These are phyloP conservation scores for Trichomonascus vanleenenianus DNA, from an alignment of 805 yeast species.

Conservation along the genomic window DNA sequence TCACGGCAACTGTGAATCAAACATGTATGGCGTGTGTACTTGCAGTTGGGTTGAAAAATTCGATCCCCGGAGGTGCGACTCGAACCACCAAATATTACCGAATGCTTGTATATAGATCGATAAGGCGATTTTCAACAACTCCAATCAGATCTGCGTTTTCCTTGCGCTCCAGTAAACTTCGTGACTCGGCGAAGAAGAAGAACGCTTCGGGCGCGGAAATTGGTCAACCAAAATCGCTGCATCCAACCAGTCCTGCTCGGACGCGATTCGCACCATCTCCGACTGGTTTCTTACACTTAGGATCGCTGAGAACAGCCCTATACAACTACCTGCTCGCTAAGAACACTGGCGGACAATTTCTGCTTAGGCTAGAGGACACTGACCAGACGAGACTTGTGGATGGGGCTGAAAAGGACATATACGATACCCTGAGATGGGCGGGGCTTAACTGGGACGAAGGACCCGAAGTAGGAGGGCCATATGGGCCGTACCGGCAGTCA, in stretches of 20 bases:
- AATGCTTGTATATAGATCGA: too few relatives aligned
- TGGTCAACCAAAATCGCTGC: neutral
- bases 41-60: too few relatives aligned
- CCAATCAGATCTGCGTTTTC: too few relatives aligned
- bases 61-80: too few relatives aligned
- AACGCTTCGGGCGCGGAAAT: too few relatives aligned
- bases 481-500: conserved; percentile 80
- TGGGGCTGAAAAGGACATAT: conserved; percentile 79
- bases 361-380: conserved; percentile 86
- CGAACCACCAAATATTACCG: too few relatives aligned
- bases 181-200: too few relatives aligned
- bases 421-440: conserved; percentile 71
- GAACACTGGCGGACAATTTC: conserved; percentile 70
- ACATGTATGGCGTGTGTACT: too few relatives aligned
- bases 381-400: conserved; percentile 70
- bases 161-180: too few relatives aligned
- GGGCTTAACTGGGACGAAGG: conserved; percentile 77
- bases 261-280: conserved; percentile 98
- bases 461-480: conserved; percentile 48
- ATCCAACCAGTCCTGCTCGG: conserved; percentile 45
- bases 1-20: too few relatives aligned
- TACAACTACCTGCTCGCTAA: conserved; percentile 81
- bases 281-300: conserved; percentile 89
- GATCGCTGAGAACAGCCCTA: conserved; percentile 87
- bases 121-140: too few relatives aligned